phyloP scores from a whole-genome alignment of 2,329 filamentous ascomycete species.

The Cytospora mali region DNA sequence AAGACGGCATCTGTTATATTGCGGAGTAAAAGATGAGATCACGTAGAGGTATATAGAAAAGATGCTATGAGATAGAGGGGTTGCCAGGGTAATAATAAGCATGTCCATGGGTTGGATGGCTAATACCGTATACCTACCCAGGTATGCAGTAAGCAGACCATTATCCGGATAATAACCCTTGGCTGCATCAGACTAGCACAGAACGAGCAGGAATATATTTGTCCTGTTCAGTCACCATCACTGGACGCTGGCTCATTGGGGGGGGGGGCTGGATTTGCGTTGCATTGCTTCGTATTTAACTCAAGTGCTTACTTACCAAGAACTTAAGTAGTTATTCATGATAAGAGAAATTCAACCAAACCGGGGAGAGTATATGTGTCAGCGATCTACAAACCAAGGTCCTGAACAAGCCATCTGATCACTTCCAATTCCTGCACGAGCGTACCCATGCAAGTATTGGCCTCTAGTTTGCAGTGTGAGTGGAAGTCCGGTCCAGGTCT shows the following conservation, averaged over 20 bases:
- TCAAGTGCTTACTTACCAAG: too few species aligned
- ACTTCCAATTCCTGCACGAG: too few species aligned
- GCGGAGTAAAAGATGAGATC: neutral
- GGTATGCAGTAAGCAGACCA: too few species aligned
- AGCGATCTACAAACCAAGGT: neutral
- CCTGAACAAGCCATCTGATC: neutral
- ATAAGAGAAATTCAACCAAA: neutral
- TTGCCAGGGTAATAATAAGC: neutral
- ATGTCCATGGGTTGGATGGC: neutral
- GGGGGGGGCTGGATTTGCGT: neutral
- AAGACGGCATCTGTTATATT: neutral
- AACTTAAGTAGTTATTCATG: neutral
- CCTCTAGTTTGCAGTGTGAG: neutral
- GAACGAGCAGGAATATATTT: neutral
- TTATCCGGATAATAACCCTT: neutral
- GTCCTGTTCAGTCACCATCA: neutral
- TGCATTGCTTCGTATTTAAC: neutral
- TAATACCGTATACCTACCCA: too few species aligned
- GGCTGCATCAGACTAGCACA: neutral
- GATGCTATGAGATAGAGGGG: too few species aligned
- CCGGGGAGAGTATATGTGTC: neutral
- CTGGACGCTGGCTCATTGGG: neutral
- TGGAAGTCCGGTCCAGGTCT: neutral
- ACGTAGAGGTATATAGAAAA: neutral
- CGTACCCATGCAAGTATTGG: neutral